phyloP scores from a whole-genome alignment of 2,329 filamentous ascomycete species.

The Colletotrichum sp. region DNA sequence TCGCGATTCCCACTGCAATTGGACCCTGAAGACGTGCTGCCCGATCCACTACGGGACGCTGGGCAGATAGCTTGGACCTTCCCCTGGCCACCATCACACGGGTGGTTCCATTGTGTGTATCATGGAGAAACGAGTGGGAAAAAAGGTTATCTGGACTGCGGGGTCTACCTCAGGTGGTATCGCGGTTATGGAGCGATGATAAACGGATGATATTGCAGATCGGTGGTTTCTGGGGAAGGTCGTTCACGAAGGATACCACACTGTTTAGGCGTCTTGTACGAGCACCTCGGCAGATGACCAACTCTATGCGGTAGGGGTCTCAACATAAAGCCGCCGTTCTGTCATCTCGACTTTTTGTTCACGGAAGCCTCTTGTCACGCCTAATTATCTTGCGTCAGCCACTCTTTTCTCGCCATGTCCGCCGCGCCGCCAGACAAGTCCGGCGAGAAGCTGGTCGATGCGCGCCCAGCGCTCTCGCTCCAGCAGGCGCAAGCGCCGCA shows the following conservation, averaged over 20 bases:
- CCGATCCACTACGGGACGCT: not conserved
- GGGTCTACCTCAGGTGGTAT: not conserved
- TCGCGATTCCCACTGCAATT: not conserved
- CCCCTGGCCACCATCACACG: not conserved
- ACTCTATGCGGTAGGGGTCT: not conserved
- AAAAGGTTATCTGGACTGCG: conserved; percentile 8
- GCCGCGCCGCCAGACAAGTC: not conserved
- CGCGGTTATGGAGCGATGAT: not conserved
- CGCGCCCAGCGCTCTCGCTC: not conserved
- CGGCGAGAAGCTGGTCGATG: not conserved
- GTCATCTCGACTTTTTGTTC: not conserved
- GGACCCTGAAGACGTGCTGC: not conserved
- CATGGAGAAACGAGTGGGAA: not conserved
- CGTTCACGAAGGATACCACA: not conserved
- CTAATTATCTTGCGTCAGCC: not conserved
- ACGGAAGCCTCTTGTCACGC: not conserved
- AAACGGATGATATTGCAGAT: not conserved
- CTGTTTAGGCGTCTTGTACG: not conserved
- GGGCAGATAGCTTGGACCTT: conserved; percentile 20
- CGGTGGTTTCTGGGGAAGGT: not conserved
- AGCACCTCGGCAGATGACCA: not conserved
- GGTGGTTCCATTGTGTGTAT: not conserved
- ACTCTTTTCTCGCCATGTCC: not conserved
- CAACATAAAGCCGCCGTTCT: not conserved
- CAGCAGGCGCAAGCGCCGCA: not conserved